A percentile compares a stretch with the other conserved stretches of the same genome.
These are phyloP conservation scores for Vitis cinerea DNA, from an alignment of 164 flowering plant species.

Conservation along the genomic window DNA sequence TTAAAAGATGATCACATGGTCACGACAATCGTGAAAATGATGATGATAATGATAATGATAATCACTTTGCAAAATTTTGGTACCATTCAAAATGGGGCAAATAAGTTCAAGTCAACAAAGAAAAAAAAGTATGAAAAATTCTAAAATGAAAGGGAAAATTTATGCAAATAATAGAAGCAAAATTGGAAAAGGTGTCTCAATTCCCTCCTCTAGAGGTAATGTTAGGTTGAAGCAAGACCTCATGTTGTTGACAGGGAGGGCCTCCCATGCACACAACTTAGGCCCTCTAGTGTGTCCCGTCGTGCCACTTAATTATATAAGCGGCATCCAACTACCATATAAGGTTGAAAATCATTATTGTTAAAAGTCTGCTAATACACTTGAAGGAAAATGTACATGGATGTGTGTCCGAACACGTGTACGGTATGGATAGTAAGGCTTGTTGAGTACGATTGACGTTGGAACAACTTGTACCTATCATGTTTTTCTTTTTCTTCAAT, in stretches of 20 bases:
- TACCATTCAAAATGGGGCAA: no score
- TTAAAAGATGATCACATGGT: no score
- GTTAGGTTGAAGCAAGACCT: constrained; percentile 2
- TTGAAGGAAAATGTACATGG: no score
- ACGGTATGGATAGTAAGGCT: constrained; percentile 14
- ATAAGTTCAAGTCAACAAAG: no score
- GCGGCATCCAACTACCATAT: constrained; percentile 12
- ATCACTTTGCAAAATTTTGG: no score
- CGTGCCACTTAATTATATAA: constrained; percentile 7
- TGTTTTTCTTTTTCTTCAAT: not conserved
- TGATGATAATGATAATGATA: no score
- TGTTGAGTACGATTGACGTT: constrained; percentile 10
- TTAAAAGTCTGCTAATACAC: constrained; percentile 11
- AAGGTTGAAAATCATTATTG: constrained; percentile 16
- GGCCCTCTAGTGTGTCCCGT: not conserved
- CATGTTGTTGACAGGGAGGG: not conserved
- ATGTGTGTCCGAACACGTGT: constrained; percentile 33
- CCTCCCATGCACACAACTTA: not conserved
- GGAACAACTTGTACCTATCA: not conserved
- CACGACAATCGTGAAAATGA: no score
- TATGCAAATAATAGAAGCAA: no score
- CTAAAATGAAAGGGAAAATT: no score
- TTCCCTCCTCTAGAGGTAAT: no score
- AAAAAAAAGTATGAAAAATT: no score
- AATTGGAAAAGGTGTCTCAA: no score